phyloP scores from a whole-genome alignment of 108 stramenopile genomes.

The Asterionellopsis glacialis region DNA sequence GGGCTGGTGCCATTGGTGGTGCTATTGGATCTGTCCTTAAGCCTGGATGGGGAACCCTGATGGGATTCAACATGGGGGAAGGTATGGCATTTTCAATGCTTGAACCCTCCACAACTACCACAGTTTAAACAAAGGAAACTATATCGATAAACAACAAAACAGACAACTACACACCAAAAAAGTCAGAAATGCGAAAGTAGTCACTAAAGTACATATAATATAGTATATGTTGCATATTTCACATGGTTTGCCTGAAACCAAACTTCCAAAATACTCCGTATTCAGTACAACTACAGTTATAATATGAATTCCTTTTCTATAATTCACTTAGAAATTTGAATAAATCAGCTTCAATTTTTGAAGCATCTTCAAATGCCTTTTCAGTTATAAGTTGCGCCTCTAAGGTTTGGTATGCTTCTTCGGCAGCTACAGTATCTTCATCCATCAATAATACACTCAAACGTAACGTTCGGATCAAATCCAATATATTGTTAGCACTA shows the following conservation, averaged over 20 bases:
- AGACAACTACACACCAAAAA: too few species aligned
- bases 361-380: conserved; percentile 46
- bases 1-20: conserved; percentile 33
- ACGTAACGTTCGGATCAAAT: conserved; percentile 78
- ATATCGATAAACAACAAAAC: too few species aligned
- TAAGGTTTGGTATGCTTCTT: conserved; percentile 70
- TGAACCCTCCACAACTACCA: background rate
- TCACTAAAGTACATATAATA: too few species aligned
- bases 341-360: conserved; percentile 56
- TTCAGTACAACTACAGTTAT: too few species aligned
- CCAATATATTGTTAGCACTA: conserved; percentile 59
- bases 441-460: conserved; percentile 75
- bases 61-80: conserved; percentile 38
- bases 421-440: conserved; percentile 64
- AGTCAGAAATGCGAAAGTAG: too few species aligned
- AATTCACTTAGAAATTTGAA: conserved; percentile 41
- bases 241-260: too few species aligned
- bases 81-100: conserved; percentile 9
- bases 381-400: conserved; percentile 36
- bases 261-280: too few species aligned
- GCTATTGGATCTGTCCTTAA: conserved; percentile 31
- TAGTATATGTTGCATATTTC: too few species aligned
- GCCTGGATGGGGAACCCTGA: conserved; percentile 48
- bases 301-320: conserved; percentile 9
- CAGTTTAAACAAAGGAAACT: too few species aligned